Evolutionary conservation across 2,329 filamentous ascomycete genomes (phyloP).

Genomic region (Leptographium radiaticola): DNA sequence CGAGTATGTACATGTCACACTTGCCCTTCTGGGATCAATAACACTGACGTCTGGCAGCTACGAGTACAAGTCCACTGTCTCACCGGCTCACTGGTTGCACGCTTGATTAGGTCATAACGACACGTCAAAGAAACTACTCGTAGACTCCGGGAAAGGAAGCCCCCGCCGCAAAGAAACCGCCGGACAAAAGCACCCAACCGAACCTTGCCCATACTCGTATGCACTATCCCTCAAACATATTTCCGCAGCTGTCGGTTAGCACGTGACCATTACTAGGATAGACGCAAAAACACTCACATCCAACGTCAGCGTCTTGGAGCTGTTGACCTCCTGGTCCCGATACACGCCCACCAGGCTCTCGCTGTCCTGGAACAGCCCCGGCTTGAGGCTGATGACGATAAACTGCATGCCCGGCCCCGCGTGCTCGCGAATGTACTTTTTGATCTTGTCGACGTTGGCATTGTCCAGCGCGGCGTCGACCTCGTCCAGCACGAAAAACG

Average conservation of each 20-base stretch:
- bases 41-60: too few species aligned
- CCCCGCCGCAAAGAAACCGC: too few species aligned
- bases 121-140: too few species aligned
- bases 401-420: slow-evolving; percentile 97
- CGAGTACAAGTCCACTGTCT: too few species aligned
- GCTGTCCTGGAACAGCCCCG: slow-evolving; percentile 83
- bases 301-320: slow-evolving; percentile 77
- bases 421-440: slow-evolving; percentile 90
- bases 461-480: slow-evolving; percentile 98
- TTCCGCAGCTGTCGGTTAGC: slow-evolving; percentile 6
- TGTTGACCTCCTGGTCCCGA: slow-evolving; percentile 87
- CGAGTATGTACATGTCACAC: too few species aligned
- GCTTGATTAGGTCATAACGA: too few species aligned
- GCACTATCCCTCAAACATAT: slow-evolving; percentile 6
- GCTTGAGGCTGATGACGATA: slow-evolving; percentile 94
- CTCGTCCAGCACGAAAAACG: slow-evolving; percentile 97
- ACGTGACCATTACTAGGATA: too few species aligned
- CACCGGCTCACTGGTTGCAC: too few species aligned
- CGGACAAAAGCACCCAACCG: too few species aligned
- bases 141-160: too few species aligned
- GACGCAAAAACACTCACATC: slow-evolving; percentile 69
- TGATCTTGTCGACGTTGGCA: slow-evolving; percentile 90
- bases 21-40: too few species aligned
- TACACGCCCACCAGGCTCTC: slow-evolving; percentile 94
- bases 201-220: too few species aligned